These are phyloP conservation scores for Sabuloglossum arenarium DNA, from an alignment of 495 filamentous ascomycete species.

Conservation along the genomic window DNA sequence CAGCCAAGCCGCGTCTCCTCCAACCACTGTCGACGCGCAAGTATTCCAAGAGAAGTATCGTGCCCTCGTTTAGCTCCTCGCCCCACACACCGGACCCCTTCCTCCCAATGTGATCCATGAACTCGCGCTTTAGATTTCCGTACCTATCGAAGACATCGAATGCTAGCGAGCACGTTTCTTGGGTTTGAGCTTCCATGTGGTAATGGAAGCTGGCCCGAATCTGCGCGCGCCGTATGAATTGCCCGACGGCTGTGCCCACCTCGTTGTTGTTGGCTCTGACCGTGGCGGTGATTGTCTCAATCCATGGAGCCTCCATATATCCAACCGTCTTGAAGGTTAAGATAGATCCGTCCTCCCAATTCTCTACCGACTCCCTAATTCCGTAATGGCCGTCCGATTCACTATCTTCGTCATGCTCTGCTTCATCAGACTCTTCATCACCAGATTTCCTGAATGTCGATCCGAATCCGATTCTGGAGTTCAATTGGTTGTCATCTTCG, in stretches of 20 bases:
- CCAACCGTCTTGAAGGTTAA: too few species aligned
- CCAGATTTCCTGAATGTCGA: too few species aligned
- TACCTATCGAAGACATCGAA: slow-evolving; percentile 17
- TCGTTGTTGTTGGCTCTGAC: too few species aligned
- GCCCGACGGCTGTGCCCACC: not conserved
- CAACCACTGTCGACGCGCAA: not conserved
- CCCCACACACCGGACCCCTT: slow-evolving; percentile 17
- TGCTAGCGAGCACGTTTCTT: not conserved
- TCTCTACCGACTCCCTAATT: too few species aligned
- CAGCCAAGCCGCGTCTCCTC: slow-evolving; percentile 10
- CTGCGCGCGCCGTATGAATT: not conserved
- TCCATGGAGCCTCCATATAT: too few species aligned
- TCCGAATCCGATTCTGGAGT: too few species aligned
- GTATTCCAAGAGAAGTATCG: slow-evolving; percentile 15
- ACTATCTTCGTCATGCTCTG: too few species aligned
- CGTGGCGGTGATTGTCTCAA: too few species aligned
- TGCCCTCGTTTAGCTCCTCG: slow-evolving; percentile 15
- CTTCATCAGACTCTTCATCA: too few species aligned
- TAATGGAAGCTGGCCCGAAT: not conserved
- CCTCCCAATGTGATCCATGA: slow-evolving; percentile 13
- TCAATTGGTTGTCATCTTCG: too few species aligned
- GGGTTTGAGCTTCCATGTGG: not conserved
- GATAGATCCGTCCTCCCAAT: too few species aligned
- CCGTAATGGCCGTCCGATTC: too few species aligned
- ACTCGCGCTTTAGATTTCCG: slow-evolving; percentile 15